Evolutionary conservation across 306 rosid genomes (phyloP), one percentile per base, ranked within the genome.

Genomic region (Styphnolobium japonicum): DNA sequence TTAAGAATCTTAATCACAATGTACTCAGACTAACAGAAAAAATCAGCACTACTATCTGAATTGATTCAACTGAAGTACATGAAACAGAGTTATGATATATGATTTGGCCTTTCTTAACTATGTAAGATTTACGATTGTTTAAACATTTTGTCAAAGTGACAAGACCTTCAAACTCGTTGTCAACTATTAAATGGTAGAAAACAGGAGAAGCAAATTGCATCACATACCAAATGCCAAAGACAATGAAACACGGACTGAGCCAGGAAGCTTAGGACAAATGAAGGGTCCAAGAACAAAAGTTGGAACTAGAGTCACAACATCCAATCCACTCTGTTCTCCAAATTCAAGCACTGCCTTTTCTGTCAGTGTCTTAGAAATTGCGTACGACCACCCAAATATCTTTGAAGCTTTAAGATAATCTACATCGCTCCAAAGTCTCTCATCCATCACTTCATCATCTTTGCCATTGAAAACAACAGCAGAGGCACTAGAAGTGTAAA

Each of bases 261-360:
- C 15, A 3, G 96, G 92, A 15, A 92, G 46, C 39, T 75, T 77
- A 0, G 84, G 85, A 76, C 88, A 92, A 52, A 92, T 78, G 79
- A 92, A 92, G 22, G 92, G 91, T 19, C 97, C 93, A 45, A 81
- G 56, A 58, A 90, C 89, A 29, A 69, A 51, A 34, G 86, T 0
- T 45, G 93, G 96, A 34, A 89, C 39, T 0, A 92, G 2, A 22
- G 92, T 86, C 10, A 92, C 89, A 70, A 84, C 89, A 31, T 90
- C 93, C 69, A 92, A 72, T 1, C 87, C 95, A 81, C 81, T 42
- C 31, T 77, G 36, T 42, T 88, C 82, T 10, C 85, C 89, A 65
- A 84, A 92, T 69, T 88, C 87, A 14, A 90, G 80, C 11, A 85
- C 93, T 34, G 91, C 90, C 34, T 29, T 81, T 52, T 92, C 95